These are phyloP conservation scores for Astrothelium subdiscretum DNA, from an alignment of 495 filamentous ascomycete species.

Conservation along the genomic window DNA sequence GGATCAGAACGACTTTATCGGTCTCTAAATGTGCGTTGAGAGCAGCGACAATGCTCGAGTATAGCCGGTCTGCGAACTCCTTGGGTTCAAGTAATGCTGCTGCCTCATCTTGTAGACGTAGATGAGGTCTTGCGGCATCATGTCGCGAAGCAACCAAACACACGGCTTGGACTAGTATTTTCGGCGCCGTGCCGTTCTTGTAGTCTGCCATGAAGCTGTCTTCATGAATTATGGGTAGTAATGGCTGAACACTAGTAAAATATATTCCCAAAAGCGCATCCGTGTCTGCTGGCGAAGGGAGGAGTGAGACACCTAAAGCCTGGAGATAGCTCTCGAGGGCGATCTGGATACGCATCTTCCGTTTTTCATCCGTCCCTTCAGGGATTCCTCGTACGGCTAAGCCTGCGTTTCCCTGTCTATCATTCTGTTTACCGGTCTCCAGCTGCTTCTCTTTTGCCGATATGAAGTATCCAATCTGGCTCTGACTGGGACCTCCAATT, in stretches of 20 bases:
- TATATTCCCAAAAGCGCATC: slow-evolving; percentile 26
- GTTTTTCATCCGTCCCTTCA: slow-evolving; percentile 3
- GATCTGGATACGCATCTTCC: slow-evolving; percentile 6
- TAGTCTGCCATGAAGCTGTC: slow-evolving; percentile 18
- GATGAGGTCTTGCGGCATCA: slow-evolving; percentile 16
- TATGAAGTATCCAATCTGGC: slow-evolving; percentile 18
- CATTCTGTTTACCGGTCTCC: background rate
- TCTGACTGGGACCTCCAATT: slow-evolving; percentile 7
- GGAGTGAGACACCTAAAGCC: slow-evolving; percentile 16
- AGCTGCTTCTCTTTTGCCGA: slow-evolving; percentile 9
- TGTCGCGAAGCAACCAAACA: slow-evolving; percentile 29
- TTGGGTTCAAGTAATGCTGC: slow-evolving; percentile 16
- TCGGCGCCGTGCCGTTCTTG: slow-evolving; percentile 13
- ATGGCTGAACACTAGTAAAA: slow-evolving; percentile 25
- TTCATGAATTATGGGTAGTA: slow-evolving; percentile 25
- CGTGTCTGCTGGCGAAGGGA: slow-evolving; percentile 12
- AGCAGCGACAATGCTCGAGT: slow-evolving; percentile 20
- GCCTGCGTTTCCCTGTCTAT: background rate
- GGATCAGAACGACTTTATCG: slow-evolving; percentile 29
- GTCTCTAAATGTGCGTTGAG: slow-evolving; percentile 22
- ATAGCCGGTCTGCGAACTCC: slow-evolving; percentile 25
- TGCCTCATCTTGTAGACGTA: slow-evolving; percentile 16
- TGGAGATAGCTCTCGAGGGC: slow-evolving; percentile 19
- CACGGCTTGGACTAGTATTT: slow-evolving; percentile 25
- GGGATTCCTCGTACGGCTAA: background rate